Evolutionary conservation across 2,329 filamentous ascomycete species (phyloP).

Genomic region (Pezicula carpinea): DNA sequence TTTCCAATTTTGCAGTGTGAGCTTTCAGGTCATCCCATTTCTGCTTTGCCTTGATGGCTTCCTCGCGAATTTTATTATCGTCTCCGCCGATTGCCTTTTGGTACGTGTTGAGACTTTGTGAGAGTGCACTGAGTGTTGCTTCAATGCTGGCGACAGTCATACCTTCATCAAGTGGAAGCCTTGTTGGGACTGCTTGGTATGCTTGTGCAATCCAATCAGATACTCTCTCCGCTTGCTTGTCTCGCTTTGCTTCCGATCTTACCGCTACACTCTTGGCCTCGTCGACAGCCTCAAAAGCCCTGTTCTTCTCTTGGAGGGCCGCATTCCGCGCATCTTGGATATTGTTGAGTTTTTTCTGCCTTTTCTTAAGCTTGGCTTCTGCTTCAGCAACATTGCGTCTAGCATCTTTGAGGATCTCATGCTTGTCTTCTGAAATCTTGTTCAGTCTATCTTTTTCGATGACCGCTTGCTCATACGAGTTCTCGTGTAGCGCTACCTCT

Average conservation of each 20-base stretch:
- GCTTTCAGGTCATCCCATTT: slow-evolving; percentile 37
- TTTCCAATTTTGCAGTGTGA: slow-evolving; percentile 39
- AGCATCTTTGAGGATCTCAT: slow-evolving; percentile 31
- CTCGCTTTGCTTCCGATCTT: slow-evolving; percentile 41
- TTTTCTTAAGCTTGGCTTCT: slow-evolving; percentile 47
- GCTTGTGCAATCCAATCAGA: slow-evolving; percentile 52
- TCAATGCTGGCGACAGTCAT: slow-evolving; percentile 57
- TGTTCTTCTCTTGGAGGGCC: slow-evolving; percentile 58
- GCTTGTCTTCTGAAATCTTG: slow-evolving; percentile 32
- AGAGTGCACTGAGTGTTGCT: slow-evolving; percentile 49
- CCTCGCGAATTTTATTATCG: slow-evolving; percentile 57
- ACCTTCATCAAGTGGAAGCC: slow-evolving; percentile 58
- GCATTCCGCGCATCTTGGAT: slow-evolving; percentile 45
- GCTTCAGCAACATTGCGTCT: slow-evolving; percentile 31
- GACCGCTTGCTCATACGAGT: slow-evolving; percentile 48
- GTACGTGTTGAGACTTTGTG: slow-evolving; percentile 52
- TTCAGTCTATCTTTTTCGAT: slow-evolving; percentile 46
- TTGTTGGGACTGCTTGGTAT: slow-evolving; percentile 40
- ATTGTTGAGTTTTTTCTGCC: slow-evolving; percentile 46
- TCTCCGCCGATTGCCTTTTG: slow-evolving; percentile 56
- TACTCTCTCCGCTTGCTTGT: slow-evolving; percentile 44
- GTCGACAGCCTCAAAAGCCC: slow-evolving; percentile 47
- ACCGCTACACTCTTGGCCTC: slow-evolving; percentile 41
- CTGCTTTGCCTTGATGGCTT: slow-evolving; percentile 35
- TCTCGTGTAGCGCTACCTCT: slow-evolving; percentile 43